Evolutionary conservation across 1,139 yeast genomes (phyloP).

Genomic region (Candida sojae): DNA sequence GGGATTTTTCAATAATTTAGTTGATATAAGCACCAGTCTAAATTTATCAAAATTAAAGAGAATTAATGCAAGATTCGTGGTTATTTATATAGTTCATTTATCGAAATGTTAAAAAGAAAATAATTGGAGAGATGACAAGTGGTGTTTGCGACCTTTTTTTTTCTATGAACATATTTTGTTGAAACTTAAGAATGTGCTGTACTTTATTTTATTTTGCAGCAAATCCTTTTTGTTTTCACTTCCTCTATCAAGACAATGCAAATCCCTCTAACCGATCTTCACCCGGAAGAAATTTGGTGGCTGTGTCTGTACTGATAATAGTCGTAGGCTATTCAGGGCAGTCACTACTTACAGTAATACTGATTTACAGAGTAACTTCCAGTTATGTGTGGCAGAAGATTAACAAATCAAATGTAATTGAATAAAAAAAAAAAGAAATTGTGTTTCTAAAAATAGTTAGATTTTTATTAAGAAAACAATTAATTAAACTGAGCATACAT

Average conservation of each 20-base stretch:
- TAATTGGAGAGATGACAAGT: background rate
- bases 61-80: background rate
- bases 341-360: background rate
- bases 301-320: background rate
- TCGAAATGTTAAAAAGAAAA: no score
- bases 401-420: background rate
- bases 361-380: background rate
- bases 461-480: background rate
- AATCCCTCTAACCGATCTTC: background rate
- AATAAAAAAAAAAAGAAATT: background rate
- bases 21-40: background rate
- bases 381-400: background rate
- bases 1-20: background rate
- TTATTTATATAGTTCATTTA: background rate
- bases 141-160: conserved; percentile 1
- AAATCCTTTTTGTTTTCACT: background rate
- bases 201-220: background rate
- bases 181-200: background rate
- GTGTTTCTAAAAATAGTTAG: background rate
- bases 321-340: background rate
- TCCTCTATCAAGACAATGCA: no score
- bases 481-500: no score
- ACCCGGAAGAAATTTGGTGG: background rate
- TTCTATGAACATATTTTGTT: background rate
- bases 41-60: background rate